Percentiles rank a stretch among this genome's conserved stretches.
These are phyloP conservation scores for Verticillium zaregamsianum DNA, from an alignment of 2,329 filamentous ascomycete genomes.

Conservation along the genomic window DNA sequence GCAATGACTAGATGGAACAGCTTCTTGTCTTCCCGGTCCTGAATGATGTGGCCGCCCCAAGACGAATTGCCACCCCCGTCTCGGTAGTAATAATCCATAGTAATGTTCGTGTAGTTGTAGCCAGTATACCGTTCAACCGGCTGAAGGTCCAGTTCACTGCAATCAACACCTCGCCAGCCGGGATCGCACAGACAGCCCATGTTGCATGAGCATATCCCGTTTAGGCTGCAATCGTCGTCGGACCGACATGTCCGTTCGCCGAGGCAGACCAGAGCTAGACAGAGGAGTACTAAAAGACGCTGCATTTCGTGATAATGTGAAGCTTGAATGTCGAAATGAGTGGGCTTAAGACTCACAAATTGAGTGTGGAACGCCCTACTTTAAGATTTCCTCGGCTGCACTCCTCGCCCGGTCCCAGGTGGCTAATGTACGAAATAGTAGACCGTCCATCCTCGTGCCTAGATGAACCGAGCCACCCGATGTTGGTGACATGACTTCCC, in stretches of 20 bases:
- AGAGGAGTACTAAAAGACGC: background rate
- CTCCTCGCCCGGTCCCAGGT: too few relatives aligned
- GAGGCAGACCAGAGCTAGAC: background rate
- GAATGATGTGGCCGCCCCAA: constrained; percentile 42
- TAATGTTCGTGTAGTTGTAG: constrained; percentile 31
- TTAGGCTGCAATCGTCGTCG: constrained; percentile 25
- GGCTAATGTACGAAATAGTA: too few relatives aligned
- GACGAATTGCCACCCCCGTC: constrained; percentile 32
- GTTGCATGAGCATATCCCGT: constrained; percentile 18
- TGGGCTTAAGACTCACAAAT: background rate
- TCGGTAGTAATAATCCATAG: constrained; percentile 1
- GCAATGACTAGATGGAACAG: constrained; percentile 42
- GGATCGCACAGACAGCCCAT: constrained; percentile 26
- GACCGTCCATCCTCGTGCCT: background rate
- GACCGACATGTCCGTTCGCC: constrained; percentile 8
- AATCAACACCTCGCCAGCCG: constrained; percentile 39
- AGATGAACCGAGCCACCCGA: background rate
- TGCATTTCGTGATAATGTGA: background rate
- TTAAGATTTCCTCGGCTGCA: too few relatives aligned
- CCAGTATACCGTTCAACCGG: constrained; percentile 34
- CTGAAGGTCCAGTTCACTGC: constrained; percentile 37
- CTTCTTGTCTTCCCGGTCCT: constrained; percentile 29
- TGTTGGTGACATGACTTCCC: background rate
- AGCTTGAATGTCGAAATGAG: too few relatives aligned
- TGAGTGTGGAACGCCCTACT: too few relatives aligned